Conservation (phyloP, 805 yeast species). For the Ogataea populi-albae region DNA sequence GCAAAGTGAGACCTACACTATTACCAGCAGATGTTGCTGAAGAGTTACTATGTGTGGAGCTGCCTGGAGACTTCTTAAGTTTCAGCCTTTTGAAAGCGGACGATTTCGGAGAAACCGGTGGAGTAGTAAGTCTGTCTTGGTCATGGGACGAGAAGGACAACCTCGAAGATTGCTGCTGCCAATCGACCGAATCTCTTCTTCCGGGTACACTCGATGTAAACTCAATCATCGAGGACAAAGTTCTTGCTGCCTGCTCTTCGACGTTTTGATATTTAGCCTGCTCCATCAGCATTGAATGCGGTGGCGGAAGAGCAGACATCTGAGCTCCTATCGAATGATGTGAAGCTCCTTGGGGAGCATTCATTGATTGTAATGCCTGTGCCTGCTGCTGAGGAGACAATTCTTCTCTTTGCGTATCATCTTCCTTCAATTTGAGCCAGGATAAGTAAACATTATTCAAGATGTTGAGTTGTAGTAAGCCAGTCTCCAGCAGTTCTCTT, state of each 20-base stretch:
- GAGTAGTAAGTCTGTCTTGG: slow-evolving; percentile 20
- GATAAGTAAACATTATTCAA: slow-evolving; percentile 15
- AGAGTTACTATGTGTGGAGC: background rate
- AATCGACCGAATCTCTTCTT: slow-evolving; percentile 1
- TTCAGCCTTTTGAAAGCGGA: slow-evolving; percentile 18
- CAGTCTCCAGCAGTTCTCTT: slow-evolving; percentile 18
- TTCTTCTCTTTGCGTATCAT: slow-evolving; percentile 9
- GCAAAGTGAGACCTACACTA: slow-evolving; percentile 2
- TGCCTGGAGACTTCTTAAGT: slow-evolving; percentile 17
- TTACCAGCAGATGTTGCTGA: slow-evolving; percentile 6
- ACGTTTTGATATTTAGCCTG: slow-evolving; percentile 14
- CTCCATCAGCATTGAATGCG: slow-evolving; percentile 3
- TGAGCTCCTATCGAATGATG: slow-evolving; percentile 4
- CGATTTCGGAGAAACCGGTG: slow-evolving; percentile 25
- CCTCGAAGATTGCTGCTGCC: slow-evolving; percentile 4
- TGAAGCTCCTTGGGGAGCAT: slow-evolving; percentile 3
- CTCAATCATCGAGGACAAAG: slow-evolving; percentile 27
- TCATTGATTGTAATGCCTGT: background rate
- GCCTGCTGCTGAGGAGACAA: slow-evolving; percentile 1
- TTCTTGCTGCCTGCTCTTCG: slow-evolving; percentile 30
- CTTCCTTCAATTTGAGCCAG: slow-evolving; percentile 17
- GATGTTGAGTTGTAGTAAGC: slow-evolving; percentile 15
- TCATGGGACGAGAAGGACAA: slow-evolving; percentile 3
- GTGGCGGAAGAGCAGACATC: slow-evolving; percentile 1
- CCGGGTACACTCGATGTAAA: slow-evolving; percentile 2